Base-by-base conservation (phyloP, 371 early-diverging fungal species). In the Fennellomyces sp. region DNA sequence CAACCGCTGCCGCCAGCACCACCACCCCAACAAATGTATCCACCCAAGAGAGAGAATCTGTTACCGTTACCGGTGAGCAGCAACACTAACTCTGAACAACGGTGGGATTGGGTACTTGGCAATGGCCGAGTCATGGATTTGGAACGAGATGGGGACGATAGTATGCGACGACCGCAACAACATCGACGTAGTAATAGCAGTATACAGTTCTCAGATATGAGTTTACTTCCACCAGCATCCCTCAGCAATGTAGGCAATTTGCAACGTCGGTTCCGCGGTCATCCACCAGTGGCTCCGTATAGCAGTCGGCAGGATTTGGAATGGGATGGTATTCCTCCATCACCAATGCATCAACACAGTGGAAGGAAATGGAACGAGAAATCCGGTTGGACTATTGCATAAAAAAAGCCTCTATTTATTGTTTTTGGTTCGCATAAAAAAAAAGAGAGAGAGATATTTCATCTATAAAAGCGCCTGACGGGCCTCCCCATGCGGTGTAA, bases 301-400 rank as follows among this genome's bases (percentile, higher is more conserved):
- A 66, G 71, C 38, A 58, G 52, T 19, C 52, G 76, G 47, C 80
- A 73, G 35, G 80, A 80, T 63, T 29, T 80, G n/a, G 80, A 80
- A 61, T 80, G 76, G 76, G 80, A 80, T 42, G 80, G 80, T 27
- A 65, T 75, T 0, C 49, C 60, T 23, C 30, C 48, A 13, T 42
- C 48, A 7, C 47, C 49, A 12, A 21, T 12, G 5, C 26, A 33
- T 55, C 57, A 21, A 52, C 69, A 11, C 25, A 57, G 6, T 28
- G 54, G 17, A 15, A 45, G 66, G 61, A 60, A 56, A 49, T 41
- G 48, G 31, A 51, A 65, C 19, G 69, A 69, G 13, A 58, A 65
- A 13, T 21, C 54, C n/a, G 69, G 69, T 29, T 65, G 69, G 65
- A 69, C 60, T n/a, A 56, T 64, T 33, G 69, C 65, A 23, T 69